phyloP scores from a whole-genome alignment of 2,329 filamentous ascomycete species.

The Biscogniauxia sp. region DNA sequence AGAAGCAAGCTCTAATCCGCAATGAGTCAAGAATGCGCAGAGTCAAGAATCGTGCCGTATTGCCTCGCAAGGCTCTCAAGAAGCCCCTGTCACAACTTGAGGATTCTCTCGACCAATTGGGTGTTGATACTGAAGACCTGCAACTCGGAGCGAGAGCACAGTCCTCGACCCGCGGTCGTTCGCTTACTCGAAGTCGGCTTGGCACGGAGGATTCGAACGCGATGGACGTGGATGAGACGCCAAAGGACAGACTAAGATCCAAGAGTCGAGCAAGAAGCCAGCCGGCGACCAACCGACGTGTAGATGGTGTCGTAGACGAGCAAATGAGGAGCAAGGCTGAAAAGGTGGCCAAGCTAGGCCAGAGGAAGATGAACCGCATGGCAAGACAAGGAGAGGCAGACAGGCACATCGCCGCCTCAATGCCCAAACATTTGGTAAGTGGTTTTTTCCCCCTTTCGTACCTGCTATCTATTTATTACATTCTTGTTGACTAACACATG shows the following conservation, averaged over 20 bases:
- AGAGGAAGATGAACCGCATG: constrained; percentile 99
- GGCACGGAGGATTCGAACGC: constrained; percentile 64
- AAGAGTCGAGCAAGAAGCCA: constrained; percentile 69
- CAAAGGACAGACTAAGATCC: constrained; percentile 62
- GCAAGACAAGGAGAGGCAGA: constrained; percentile 96
- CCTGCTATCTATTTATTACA: constrained; percentile 5
- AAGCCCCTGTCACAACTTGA: constrained; percentile 87
- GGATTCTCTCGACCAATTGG: constrained; percentile 77
- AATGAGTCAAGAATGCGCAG: constrained; percentile 96
- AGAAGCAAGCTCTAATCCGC: constrained; percentile 88
- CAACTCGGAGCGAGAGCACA: constrained; percentile 69
- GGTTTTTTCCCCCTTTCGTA: constrained; percentile 10
- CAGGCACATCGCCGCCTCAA: constrained; percentile 76
- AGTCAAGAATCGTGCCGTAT: constrained; percentile 95
- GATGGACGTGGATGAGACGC: constrained; percentile 70
- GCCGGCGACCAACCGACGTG: constrained; percentile 63
- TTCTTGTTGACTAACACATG: constrained; percentile 30
- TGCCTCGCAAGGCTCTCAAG: constrained; percentile 78
- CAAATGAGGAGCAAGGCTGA: constrained; percentile 74
- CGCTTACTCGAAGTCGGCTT: constrained; percentile 59
- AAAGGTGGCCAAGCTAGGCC: constrained; percentile 79
- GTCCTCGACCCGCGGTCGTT: constrained; percentile 69
- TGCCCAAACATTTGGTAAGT: constrained; percentile 89
- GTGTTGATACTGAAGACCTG: constrained; percentile 77
- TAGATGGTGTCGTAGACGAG: constrained; percentile 73